Evolutionary conservation across 139 green algal species (phyloP).

Genomic region (Marvania coccoides): DNA sequence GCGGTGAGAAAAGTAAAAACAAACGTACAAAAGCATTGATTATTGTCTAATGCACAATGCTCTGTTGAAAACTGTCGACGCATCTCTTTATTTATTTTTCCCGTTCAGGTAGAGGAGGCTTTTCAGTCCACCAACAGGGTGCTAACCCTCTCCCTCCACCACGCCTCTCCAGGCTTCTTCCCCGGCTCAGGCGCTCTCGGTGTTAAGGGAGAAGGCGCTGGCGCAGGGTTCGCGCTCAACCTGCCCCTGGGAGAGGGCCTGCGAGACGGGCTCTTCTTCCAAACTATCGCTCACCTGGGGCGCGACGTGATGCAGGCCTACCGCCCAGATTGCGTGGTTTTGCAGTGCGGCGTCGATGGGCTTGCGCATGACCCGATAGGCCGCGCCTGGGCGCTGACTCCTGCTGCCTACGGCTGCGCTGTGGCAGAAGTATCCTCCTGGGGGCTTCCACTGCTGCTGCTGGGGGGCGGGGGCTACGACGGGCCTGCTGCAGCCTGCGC

Average conservation of each 20-base stretch:
- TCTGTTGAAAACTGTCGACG: no score
- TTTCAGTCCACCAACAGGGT: conserved; percentile 18
- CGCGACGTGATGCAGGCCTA: background rate
- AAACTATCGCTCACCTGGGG: background rate
- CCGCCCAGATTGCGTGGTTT: conserved; percentile 6
- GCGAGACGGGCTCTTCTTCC: conserved; percentile 5
- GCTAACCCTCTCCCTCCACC: conserved; percentile 26
- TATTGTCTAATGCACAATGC: no score
- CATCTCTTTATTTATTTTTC: no score
- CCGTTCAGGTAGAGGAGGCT: conserved; percentile 16
- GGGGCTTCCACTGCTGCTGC: conserved; percentile 23
- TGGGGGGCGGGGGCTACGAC: conserved; percentile 23
- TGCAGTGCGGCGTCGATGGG: conserved; percentile 22
- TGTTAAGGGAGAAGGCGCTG: background rate
- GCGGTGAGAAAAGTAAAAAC: no score
- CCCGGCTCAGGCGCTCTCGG: conserved; percentile 6
- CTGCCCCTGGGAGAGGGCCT: conserved; percentile 14
- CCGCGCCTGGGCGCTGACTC: conserved; percentile 6
- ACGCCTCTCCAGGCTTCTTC: conserved; percentile 21
- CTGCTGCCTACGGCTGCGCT: background rate
- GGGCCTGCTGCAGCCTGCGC: background rate
- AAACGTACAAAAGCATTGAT: no score
- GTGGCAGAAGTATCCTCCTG: background rate
- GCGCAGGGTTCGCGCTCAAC: conserved; percentile 18
- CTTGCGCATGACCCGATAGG: conserved; percentile 17